Conservation (phyloP, 257 asterid genomes). For the Fraxinus americana region DNA sequence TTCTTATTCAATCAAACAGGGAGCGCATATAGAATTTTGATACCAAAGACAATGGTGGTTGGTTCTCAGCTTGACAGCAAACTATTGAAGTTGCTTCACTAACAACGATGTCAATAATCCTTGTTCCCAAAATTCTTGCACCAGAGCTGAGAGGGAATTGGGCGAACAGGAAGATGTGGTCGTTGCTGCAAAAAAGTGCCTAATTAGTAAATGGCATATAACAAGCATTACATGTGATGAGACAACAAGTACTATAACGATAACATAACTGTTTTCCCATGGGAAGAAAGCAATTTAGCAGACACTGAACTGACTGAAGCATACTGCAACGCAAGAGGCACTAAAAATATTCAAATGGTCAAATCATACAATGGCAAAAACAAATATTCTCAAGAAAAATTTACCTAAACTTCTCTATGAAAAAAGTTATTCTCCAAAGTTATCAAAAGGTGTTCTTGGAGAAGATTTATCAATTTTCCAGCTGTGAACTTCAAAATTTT, state of each 20-base stretch:
- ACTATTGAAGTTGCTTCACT: background rate
- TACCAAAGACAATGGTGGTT: conserved; percentile 2
- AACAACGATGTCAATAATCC: conserved; percentile 28
- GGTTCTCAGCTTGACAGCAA: background rate
- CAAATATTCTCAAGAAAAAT: background rate
- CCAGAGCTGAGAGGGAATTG: conserved; percentile 58
- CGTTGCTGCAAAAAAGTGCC: background rate
- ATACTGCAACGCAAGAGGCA: background rate
- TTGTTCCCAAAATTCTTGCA: conserved; percentile 62
- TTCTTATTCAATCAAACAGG: conserved; percentile 1
- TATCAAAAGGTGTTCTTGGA: background rate
- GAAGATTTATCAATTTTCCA: background rate
- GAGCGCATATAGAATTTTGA: background rate
- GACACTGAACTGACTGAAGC: background rate
- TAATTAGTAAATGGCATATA: conserved; percentile 17
- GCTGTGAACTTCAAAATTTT: background rate
- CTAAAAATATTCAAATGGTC: background rate
- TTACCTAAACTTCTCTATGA: too few species aligned
- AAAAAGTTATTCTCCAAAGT: background rate
- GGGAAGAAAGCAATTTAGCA: background rate
- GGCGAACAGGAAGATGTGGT: background rate
- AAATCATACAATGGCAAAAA: background rate
- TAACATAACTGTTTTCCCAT: background rate
- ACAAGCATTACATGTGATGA: background rate
- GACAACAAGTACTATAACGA: background rate